Evolutionary conservation across 148 eudicot species (phyloP).

Genomic region (Pharnaceum exiguum): DNA sequence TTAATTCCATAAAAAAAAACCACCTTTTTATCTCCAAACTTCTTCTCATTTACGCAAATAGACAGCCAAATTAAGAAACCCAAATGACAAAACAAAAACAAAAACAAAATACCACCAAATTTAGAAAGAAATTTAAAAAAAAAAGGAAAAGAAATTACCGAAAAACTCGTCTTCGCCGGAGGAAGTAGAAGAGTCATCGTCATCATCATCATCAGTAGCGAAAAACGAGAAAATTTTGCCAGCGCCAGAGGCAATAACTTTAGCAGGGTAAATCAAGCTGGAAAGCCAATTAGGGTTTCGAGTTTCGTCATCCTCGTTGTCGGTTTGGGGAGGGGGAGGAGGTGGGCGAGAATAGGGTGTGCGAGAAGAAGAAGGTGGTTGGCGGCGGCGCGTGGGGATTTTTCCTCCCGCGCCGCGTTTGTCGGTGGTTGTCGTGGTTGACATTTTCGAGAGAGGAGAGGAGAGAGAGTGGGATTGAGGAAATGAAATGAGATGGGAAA

Average conservation of each 20-base stretch:
- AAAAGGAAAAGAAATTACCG: slow-evolving; percentile 18
- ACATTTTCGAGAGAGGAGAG: slow-evolving; percentile 30
- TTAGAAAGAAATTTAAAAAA: neutral
- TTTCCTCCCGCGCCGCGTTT: slow-evolving; percentile 64
- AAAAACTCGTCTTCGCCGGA: slow-evolving; percentile 27
- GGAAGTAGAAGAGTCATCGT: slow-evolving; percentile 31
- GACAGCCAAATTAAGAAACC: neutral
- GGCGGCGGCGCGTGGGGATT: slow-evolving; percentile 32
- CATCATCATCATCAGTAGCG: slow-evolving; percentile 27
- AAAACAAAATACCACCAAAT: slow-evolving; percentile 1
- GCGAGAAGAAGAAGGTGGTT: slow-evolving; percentile 19
- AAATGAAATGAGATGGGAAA: slow-evolving; percentile 10
- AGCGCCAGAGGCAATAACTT: slow-evolving; percentile 61
- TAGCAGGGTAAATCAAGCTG: slow-evolving; percentile 61
- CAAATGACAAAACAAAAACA: slow-evolving; percentile 1
- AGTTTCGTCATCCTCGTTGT: slow-evolving; percentile 23
- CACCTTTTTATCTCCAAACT: neutral
- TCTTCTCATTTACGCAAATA: too few relatives aligned
- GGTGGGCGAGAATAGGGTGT: slow-evolving; percentile 71
- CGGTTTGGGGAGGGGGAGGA: slow-evolving; percentile 8
- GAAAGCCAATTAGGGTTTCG: slow-evolving; percentile 86
- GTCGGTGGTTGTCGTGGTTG: slow-evolving; percentile 25
- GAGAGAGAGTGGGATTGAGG: slow-evolving; percentile 7
- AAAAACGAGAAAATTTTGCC: slow-evolving; percentile 54
- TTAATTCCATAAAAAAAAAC: too few relatives aligned